phyloP scores from a whole-genome alignment of 768 basidiomycete species.

The Goffeauzyma gilvescens region DNA sequence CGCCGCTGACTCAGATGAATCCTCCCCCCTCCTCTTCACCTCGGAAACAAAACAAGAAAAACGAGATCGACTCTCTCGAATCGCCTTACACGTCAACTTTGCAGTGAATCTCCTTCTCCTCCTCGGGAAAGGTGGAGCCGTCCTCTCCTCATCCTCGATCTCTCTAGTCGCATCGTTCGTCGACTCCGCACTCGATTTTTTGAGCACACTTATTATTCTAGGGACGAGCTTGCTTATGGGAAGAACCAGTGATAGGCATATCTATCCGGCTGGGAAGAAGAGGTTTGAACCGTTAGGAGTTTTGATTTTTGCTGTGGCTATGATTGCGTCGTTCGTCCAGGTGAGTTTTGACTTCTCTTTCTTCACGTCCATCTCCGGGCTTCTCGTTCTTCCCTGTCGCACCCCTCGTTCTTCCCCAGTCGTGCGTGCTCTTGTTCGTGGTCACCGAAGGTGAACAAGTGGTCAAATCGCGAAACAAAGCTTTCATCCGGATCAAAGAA shows the following conservation, averaged over 20 bases:
- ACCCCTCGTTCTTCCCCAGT: no score
- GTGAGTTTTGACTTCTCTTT: conserved; percentile 13
- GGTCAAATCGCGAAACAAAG: not conserved
- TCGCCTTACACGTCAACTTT: no score
- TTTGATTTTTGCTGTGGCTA: conserved; percentile 33
- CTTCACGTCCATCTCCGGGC: no score
- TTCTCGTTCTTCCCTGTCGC: no score
- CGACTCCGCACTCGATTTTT: conserved; percentile 34
- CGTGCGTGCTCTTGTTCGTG: no score
- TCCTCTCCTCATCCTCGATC: conserved; percentile 33
- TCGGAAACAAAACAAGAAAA: no score
- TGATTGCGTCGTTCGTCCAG: conserved; percentile 31
- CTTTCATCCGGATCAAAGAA: not conserved
- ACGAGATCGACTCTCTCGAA: no score
- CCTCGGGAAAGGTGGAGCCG: conserved; percentile 31
- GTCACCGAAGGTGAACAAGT: no score
- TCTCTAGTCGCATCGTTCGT: conserved; percentile 34
- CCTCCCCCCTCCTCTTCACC: no score
- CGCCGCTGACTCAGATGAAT: no score
- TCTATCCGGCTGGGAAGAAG: conserved; percentile 31
- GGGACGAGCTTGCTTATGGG: conserved; percentile 31
- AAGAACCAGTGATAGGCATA: conserved; percentile 2
- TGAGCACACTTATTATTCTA: conserved; percentile 35
- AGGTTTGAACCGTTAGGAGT: conserved; percentile 34
- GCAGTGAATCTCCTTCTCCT: conserved; percentile 32